Evolutionary conservation across 805 yeast genomes (phyloP).

Genomic region (Myxozyma vanderwaltii): DNA sequence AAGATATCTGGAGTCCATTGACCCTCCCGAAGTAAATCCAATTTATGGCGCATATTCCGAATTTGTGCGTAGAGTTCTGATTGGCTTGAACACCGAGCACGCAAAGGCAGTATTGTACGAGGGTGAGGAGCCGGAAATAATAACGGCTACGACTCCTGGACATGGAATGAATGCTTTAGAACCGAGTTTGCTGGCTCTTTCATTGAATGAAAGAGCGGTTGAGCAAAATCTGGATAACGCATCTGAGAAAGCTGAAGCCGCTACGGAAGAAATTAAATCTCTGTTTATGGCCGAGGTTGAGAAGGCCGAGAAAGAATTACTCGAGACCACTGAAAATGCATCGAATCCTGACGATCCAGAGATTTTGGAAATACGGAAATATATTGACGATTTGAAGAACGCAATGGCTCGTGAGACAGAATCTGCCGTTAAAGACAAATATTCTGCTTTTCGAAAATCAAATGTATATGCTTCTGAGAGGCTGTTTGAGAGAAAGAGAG

Average conservation of each 20-base stretch:
- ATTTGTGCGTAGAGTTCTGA: conserved; percentile 19
- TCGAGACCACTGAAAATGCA: not conserved
- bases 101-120: conserved; percentile 4
- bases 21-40: conserved; percentile 16
- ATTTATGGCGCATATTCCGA: conserved; percentile 25
- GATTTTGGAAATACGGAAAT: not conserved
- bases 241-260: not conserved
- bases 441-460: not conserved
- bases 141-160: conserved; percentile 14
- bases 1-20: conserved; percentile 10
- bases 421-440: not conserved
- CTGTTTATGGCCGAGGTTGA: not conserved
- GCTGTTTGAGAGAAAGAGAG: conserved; percentile 50
- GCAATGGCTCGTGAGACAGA: not conserved
- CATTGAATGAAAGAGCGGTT: not conserved
- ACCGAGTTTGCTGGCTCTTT: not conserved
- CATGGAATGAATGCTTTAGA: conserved; percentile 14
- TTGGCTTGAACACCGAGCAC: conserved; percentile 12
- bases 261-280: not conserved
- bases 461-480: not conserved
- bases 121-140: not conserved
- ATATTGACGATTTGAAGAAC: not conserved
- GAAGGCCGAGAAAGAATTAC: not conserved
- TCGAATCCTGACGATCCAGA: not conserved
- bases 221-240: not conserved